These are phyloP conservation scores for Russula sp. DNA, from an alignment of 768 basidiomycete genomes.

Conservation along the genomic window DNA sequence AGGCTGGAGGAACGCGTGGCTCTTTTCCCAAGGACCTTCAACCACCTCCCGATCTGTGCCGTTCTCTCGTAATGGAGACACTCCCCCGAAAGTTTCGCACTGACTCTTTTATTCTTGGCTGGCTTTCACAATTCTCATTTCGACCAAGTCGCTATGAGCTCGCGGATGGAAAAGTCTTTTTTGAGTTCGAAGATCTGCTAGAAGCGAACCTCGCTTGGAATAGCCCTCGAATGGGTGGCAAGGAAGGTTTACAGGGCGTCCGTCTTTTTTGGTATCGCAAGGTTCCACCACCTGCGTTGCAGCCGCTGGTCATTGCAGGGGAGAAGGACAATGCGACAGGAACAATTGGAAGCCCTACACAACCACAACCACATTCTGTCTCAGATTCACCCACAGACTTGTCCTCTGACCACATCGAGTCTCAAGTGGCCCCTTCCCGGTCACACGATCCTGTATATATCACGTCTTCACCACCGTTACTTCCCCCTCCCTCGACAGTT, in stretches of 20 bases:
- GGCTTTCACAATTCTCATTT: slow-evolving; percentile 36
- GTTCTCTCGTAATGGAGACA: slow-evolving; percentile 52
- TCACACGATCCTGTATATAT: background rate
- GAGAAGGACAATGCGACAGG: background rate
- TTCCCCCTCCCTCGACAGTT: background rate
- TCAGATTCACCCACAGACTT: background rate
- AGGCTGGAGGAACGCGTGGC: slow-evolving; percentile 7
- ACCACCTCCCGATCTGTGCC: slow-evolving; percentile 38
- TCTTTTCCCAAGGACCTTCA: slow-evolving; percentile 11
- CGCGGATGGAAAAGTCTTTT: slow-evolving; percentile 41
- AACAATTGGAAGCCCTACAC: slow-evolving; percentile 8
- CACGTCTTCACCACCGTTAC: background rate
- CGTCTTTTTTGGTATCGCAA: slow-evolving; percentile 22
- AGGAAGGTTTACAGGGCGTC: slow-evolving; percentile 34
- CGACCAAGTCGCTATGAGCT: slow-evolving; percentile 17
- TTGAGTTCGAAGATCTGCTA: slow-evolving; percentile 45
- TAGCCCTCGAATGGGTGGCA: slow-evolving; percentile 41
- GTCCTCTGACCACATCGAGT: background rate
- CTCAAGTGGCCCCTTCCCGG: background rate
- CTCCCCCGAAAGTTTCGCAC: slow-evolving; percentile 46
- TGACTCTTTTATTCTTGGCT: slow-evolving; percentile 34
- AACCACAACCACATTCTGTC: background rate
- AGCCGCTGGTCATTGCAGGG: background rate
- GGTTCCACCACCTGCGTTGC: background rate
- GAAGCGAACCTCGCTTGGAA: slow-evolving; percentile 44